Percentiles rank a stretch among this genome's conserved stretches.
phyloP scores from a whole-genome alignment of 1,284 basidiomycete species.

The Golubevia pallescens region DNA sequence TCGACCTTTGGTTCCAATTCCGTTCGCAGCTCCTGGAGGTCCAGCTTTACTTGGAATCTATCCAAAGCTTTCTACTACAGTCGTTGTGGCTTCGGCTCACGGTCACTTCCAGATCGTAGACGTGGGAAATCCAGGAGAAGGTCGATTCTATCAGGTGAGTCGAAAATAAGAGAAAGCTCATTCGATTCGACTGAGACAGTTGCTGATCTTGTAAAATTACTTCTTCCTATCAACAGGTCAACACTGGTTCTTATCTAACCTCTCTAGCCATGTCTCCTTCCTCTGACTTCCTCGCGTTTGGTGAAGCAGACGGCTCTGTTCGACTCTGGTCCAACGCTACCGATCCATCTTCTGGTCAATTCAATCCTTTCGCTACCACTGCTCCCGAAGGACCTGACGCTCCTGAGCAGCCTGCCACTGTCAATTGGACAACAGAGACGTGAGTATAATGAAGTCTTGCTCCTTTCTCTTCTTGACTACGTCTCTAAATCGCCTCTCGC shows the following conservation, averaged over 20 bases:
- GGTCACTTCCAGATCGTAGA: conserved; percentile 92
- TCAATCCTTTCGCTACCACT: conserved; percentile 86
- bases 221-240: conserved; percentile 59
- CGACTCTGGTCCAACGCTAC: conserved; percentile 83
- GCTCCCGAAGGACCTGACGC: conserved; percentile 84
- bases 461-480: no score
- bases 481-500: no score
- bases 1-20: conserved; percentile 79
- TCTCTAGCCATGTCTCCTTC: conserved; percentile 82
- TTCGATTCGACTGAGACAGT: no score
- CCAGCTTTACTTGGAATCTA: conserved; percentile 85
- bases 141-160: conserved; percentile 78
- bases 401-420: conserved; percentile 73
- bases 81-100: conserved; percentile 81
- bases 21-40: conserved; percentile 77
- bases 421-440: conserved; percentile 83
- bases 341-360: conserved; percentile 66
- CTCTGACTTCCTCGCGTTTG: conserved; percentile 89
- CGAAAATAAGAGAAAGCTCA: no score
- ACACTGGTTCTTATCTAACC: conserved; percentile 75
- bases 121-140: conserved; percentile 73
- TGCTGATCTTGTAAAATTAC: no score
- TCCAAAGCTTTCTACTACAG: conserved; percentile 77
- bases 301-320: conserved; percentile 83
- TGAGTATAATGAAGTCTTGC: conserved; percentile 68